Conservation (phyloP, 2,329 filamentous ascomycete species). For the Orbilia javanica region DNA sequence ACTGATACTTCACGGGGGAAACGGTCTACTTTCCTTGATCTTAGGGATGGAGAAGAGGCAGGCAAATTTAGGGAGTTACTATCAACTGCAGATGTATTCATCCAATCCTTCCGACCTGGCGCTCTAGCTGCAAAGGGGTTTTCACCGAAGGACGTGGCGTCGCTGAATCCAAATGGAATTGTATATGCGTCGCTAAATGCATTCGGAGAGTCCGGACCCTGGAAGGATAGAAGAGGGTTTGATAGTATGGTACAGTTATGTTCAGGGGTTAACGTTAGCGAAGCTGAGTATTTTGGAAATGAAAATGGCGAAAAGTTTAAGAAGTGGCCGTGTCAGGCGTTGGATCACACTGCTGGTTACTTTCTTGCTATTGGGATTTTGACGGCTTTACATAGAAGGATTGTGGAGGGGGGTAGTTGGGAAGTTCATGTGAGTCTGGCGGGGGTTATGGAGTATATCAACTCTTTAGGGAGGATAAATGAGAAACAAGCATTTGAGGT, state of each 20-base stretch:
- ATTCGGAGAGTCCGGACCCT: constrained; percentile 69
- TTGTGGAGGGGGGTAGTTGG: constrained; percentile 68
- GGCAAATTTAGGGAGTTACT: constrained; percentile 63
- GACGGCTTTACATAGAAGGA: constrained; percentile 69
- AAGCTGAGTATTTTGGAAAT: constrained; percentile 67
- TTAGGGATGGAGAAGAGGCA: constrained; percentile 62
- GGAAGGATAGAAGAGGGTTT: constrained; percentile 69
- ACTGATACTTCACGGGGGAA: constrained; percentile 65
- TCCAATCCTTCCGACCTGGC: constrained; percentile 68
- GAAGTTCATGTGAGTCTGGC: constrained; percentile 71
- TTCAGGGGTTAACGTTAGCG: constrained; percentile 71
- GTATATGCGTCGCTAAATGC: constrained; percentile 71
- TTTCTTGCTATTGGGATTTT: constrained; percentile 70
- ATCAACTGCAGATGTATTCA: constrained; percentile 66
- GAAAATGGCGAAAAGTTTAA: constrained; percentile 64
- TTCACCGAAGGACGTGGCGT: constrained; percentile 64
- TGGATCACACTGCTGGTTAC: constrained; percentile 72
- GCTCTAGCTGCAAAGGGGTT: constrained; percentile 68
- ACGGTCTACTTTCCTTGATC: constrained; percentile 64
- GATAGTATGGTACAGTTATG: constrained; percentile 72
- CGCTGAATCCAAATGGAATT: constrained; percentile 66
- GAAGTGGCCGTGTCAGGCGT: constrained; percentile 70
- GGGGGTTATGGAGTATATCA: constrained; percentile 71
- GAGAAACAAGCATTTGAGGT: constrained; percentile 33
- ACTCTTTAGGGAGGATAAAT: constrained; percentile 65